A percentile compares a stretch with the other conserved stretches of the same genome.
Conservation (phyloP, 2,329 filamentous ascomycete species). For the Aotearoamyces nothofagi region DNA sequence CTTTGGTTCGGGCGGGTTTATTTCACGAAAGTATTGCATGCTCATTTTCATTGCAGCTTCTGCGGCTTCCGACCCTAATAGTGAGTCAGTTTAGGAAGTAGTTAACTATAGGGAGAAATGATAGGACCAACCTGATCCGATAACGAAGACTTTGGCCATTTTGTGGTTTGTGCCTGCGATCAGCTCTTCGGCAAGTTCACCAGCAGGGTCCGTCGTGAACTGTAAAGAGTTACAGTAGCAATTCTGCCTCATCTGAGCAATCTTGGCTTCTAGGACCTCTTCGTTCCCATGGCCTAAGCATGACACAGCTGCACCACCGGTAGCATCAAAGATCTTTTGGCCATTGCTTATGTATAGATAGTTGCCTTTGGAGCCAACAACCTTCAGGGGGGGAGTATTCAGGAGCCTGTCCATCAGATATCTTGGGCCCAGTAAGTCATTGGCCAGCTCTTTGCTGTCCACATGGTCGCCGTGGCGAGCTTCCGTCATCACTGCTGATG, state of each 20-base stretch:
- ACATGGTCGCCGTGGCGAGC: neutral
- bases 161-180: slow-evolving; percentile 24
- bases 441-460: neutral
- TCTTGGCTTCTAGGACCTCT: slow-evolving; percentile 43
- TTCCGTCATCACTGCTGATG: neutral
- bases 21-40: slow-evolving; percentile 49
- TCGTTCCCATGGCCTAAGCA: slow-evolving; percentile 53
- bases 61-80: slow-evolving; percentile 47
- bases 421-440: neutral
- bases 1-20: slow-evolving; percentile 29
- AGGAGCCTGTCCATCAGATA: slow-evolving; percentile 16
- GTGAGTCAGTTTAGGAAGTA: no score
- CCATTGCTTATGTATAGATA: slow-evolving; percentile 24
- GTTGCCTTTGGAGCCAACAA: slow-evolving; percentile 13
- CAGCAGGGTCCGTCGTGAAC: slow-evolving; percentile 36
- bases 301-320: slow-evolving; percentile 57
- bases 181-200: slow-evolving; percentile 28
- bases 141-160: slow-evolving; percentile 38
- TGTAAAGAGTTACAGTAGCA: slow-evolving; percentile 43
- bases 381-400: slow-evolving; percentile 14
- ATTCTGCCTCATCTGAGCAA: slow-evolving; percentile 39
- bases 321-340: slow-evolving; percentile 52
- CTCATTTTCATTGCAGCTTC: slow-evolving; percentile 55
- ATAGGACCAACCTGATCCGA: slow-evolving; percentile 35
- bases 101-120: no score